These are phyloP conservation scores for Candida oleophila DNA, from an alignment of 805 yeast genomes.

Conservation along the genomic window DNA sequence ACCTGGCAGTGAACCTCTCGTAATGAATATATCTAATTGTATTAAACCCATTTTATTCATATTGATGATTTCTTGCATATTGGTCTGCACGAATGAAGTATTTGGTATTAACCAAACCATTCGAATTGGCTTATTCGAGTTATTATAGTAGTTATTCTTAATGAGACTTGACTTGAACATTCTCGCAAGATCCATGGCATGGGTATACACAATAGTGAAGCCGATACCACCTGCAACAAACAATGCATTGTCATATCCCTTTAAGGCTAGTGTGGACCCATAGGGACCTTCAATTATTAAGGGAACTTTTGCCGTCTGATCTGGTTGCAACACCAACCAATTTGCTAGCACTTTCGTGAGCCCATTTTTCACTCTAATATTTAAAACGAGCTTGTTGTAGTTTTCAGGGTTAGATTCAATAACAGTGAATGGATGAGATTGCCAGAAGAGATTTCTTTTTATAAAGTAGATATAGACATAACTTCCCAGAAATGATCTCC, in stretches of 20 bases:
- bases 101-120: constrained; percentile 6
- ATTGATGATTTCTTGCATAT: constrained; percentile 4
- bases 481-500: constrained; percentile 55
- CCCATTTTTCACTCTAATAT: constrained; percentile 57
- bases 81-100: constrained; percentile 1
- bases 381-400: constrained; percentile 36
- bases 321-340: constrained; percentile 25
- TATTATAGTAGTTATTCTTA: neutral
- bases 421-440: constrained; percentile 73
- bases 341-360: constrained; percentile 45
- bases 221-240: constrained; percentile 7
- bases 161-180: constrained; percentile 1
- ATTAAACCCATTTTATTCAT: neutral
- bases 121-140: neutral
- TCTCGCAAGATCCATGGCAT: constrained; percentile 5
- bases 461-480: constrained; percentile 59
- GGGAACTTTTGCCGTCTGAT: constrained; percentile 25
- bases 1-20: constrained; percentile 1
- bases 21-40: constrained; percentile 2
- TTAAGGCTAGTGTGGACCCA: constrained; percentile 3
- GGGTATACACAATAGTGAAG: constrained; percentile 4
- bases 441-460: constrained; percentile 55
- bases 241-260: constrained; percentile 5
- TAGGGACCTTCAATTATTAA: constrained; percentile 5
- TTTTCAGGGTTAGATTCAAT: constrained; percentile 38